Evolutionary conservation across 2,329 filamentous ascomycete species (phyloP).

Genomic region (Monosporascus cannonballus): DNA sequence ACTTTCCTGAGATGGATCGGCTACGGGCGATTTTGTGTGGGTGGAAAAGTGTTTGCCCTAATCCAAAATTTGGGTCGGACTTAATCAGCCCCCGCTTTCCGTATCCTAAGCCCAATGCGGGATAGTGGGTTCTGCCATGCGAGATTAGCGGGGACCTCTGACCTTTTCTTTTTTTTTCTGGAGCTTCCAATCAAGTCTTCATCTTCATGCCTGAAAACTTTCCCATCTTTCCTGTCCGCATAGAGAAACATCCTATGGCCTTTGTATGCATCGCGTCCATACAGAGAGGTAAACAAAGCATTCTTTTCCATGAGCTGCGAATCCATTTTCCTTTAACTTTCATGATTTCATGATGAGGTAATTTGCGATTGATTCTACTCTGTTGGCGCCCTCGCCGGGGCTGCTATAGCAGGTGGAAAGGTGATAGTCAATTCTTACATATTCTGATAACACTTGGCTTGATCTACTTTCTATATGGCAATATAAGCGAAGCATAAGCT

Average conservation of each 20-base stretch:
- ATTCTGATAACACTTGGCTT: conserved; percentile 64
- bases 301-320: conserved; percentile 5
- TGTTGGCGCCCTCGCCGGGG: conserved; percentile 89
- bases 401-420: conserved; percentile 67
- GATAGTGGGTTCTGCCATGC: not conserved
- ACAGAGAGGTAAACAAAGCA: conserved; percentile 10
- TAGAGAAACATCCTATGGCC: not conserved
- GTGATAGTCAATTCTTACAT: conserved; percentile 99
- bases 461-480: not conserved
- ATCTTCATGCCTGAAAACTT: conserved; percentile 1
- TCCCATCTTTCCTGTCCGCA: conserved; percentile 14
- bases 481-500: conserved; percentile 1
- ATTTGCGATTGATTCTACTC: conserved; percentile 96
- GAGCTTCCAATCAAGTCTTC: not conserved
- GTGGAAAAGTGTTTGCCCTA: conserved; percentile 9
- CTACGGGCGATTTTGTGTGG: conserved; percentile 18
- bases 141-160: not conserved
- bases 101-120: conserved; percentile 3
- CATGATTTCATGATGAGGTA: conserved; percentile 90
- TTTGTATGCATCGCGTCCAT: not conserved
- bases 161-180: conserved; percentile 3
- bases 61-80: conserved; percentile 13
- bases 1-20: conserved; percentile 10
- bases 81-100: not conserved
- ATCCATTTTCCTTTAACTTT: conserved; percentile 11